Percentiles rank a stretch among this genome's conserved stretches.
Evolutionary conservation across 2,329 filamentous ascomycete genomes (phyloP).

Genomic region (Aquanectria penicillioides): DNA sequence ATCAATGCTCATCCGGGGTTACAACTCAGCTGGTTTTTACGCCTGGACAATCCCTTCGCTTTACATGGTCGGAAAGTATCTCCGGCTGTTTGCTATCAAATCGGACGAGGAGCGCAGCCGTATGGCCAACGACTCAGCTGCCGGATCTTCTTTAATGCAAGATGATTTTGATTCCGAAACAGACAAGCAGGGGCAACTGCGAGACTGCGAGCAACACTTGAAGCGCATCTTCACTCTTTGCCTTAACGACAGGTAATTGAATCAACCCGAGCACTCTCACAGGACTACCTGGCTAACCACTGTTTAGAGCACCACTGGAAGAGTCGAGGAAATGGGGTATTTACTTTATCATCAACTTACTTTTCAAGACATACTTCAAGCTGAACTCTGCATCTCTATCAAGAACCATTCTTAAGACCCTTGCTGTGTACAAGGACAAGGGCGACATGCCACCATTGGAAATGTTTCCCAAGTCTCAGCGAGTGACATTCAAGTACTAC

Average conservation of each 20-base stretch:
- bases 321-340: conserved; percentile 98
- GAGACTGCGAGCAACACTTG: conserved; percentile 89
- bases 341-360: conserved; percentile 91
- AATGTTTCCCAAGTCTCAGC: conserved; percentile 86
- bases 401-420: conserved; percentile 86
- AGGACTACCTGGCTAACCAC: conserved; percentile 4
- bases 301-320: conserved; percentile 76
- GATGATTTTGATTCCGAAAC: conserved; percentile 84
- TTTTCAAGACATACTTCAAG: conserved; percentile 99
- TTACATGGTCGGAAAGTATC: conserved; percentile 86
- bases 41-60: conserved; percentile 94
- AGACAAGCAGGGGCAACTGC: conserved; percentile 84
- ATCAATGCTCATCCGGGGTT: conserved; percentile 81
- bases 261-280: not conserved
- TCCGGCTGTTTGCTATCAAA: conserved; percentile 89
- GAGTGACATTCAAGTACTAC: conserved; percentile 97
- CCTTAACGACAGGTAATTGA: conserved; percentile 80
- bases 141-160: conserved; percentile 64
- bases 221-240: conserved; percentile 94
- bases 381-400: conserved; percentile 89
- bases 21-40: conserved; percentile 78
- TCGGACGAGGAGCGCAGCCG: conserved; percentile 77
- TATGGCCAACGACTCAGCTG: conserved; percentile 48
- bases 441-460: conserved; percentile 84
- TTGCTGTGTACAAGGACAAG: conserved; percentile 75